These are phyloP conservation scores for Haematococcus lacustris DNA, from an alignment of 139 green algal species.

Conservation along the genomic window DNA sequence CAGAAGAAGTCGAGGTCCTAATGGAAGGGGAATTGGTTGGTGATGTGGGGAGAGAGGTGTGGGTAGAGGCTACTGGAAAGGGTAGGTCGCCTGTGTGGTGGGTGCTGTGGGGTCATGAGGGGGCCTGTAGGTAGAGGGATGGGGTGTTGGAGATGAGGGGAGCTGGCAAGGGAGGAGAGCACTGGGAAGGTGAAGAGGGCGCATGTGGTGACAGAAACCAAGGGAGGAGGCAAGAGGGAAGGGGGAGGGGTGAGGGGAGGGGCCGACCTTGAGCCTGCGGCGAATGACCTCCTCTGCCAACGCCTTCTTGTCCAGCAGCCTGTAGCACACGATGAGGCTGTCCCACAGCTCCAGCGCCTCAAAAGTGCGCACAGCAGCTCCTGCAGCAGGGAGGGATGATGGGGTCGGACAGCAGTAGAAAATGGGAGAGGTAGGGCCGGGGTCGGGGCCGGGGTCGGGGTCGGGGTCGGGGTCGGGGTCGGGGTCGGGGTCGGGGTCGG, in stretches of 20 bases:
- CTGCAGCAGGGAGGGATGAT: constrained; percentile 12
- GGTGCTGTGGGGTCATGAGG: neutral
- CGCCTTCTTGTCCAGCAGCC: constrained; percentile 69
- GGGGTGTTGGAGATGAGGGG: neutral
- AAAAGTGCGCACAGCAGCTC: constrained; percentile 64
- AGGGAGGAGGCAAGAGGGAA: too few species aligned
- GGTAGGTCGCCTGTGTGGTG: too few species aligned
- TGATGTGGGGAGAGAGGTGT: too few species aligned
- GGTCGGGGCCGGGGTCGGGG: too few species aligned
- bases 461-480: too few species aligned
- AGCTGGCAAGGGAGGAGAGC: neutral
- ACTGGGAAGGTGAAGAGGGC: too few species aligned
- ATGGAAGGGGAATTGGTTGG: too few species aligned
- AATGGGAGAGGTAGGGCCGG: neutral
- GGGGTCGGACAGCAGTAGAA: neutral
- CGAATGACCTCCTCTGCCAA: constrained; percentile 61
- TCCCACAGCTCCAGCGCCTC: constrained; percentile 89
- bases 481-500: too few species aligned
- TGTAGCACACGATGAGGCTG: constrained; percentile 79
- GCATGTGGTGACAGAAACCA: too few species aligned
- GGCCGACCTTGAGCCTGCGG: constrained; percentile 46
- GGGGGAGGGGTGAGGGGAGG: too few species aligned
- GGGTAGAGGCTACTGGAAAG: too few species aligned
- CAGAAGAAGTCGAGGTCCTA: too few species aligned
- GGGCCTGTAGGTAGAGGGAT: neutral